Evolutionary conservation across 331 rosid genomes (phyloP).

Genomic region (Malus hybrid): DNA sequence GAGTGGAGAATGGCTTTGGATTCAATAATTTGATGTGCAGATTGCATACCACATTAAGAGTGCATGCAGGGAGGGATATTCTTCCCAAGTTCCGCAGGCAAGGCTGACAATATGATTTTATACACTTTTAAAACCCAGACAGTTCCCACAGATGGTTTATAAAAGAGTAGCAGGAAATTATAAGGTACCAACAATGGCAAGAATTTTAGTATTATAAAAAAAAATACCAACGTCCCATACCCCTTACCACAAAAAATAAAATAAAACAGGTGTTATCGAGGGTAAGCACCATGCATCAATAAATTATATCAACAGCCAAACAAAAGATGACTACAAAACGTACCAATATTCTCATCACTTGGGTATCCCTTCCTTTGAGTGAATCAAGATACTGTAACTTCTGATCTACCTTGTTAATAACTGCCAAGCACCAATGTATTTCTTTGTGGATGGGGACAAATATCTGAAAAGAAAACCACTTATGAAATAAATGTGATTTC

Average conservation of each 20-base stretch:
- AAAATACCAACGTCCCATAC: not conserved
- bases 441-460: constrained; percentile 84
- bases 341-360: constrained; percentile 70
- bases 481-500: not conserved
- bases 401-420: constrained; percentile 72
- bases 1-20: not conserved
- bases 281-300: not conserved
- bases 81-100: not conserved
- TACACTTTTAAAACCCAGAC: not conserved
- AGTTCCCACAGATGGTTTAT: not conserved
- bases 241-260: not conserved
- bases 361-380: constrained; percentile 49
- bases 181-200: not conserved
- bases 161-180: not conserved
- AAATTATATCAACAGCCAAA: constrained; percentile 8
- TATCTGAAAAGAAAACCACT: constrained; percentile 38
- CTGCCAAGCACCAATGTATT: constrained; percentile 89
- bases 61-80: not conserved
- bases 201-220: not conserved
- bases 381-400: constrained; percentile 95
- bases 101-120: not conserved
- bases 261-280: not conserved
- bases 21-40: not conserved
- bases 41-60: not conserved
- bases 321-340: constrained; percentile 11